Base-by-base conservation (phyloP, 192 early-diverging fungal genomes). In the Dimargaris cristalligena region DNA sequence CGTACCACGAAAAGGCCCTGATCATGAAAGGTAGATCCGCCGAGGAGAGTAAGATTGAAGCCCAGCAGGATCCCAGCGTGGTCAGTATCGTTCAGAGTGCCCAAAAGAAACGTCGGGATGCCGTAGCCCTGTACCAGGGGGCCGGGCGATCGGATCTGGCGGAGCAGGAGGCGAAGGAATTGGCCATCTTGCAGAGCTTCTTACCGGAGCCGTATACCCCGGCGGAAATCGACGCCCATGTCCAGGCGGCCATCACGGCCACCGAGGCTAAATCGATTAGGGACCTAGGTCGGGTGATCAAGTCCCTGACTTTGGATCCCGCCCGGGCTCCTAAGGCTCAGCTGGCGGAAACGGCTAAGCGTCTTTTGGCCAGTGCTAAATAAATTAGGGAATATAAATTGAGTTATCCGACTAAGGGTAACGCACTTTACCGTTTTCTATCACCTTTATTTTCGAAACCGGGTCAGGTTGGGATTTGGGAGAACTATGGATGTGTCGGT, bases 201-300 rank as follows among this genome's bases (percentile, higher is more conserved):
- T 59, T 96, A 62, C 92, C 92, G 6, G 61, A 74, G 41, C 88
- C 89, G 74, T 77, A 92, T 71, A 74, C 80, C 1, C 68, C 69
- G 9, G 75, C 80, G 52, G 82, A 91, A 63, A 82, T 96, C 54
- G 82, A 81, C 62, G 69, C 58, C 0, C 67, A 80, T 28, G 77
- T 87, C 1, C 65, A 68, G 13, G 61, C 56, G 25, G 69, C 80
- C 14, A 77, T 84, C 34, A 63, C 66, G 38, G 63, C 79, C 48
- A 52, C 78, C 13, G 80, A 82, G 28, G 83, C 80, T 23, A 61
- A 33, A 2, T 70, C 78, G 4, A 60, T 74, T 31, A 90, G 88
- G 71, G 87, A 88, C 50, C 69, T 96, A 67, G 90, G 92, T 26
- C 76, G 78, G 38, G 81, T 96, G 25, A 92, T 96, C 87, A 87